Evolutionary conservation across 2,329 filamentous ascomycete genomes (phyloP).

Genomic region (Ascomycota sp.): DNA sequence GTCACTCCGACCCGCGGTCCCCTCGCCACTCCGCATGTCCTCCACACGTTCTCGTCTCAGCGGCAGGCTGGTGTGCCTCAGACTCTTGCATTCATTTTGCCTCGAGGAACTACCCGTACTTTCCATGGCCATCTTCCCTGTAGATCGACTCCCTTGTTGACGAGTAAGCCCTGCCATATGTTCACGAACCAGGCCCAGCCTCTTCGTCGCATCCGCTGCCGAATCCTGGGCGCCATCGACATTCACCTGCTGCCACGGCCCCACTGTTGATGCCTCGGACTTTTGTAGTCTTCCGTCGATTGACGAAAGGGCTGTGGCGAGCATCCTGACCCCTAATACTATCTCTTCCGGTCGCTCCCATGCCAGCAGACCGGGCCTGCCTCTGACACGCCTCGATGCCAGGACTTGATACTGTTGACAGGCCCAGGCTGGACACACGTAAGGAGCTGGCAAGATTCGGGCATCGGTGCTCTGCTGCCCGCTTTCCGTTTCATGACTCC

Average conservation of each 20-base stretch:
- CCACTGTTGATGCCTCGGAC: slow-evolving; percentile 7
- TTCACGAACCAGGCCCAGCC: background rate
- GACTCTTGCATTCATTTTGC: slow-evolving; percentile 1
- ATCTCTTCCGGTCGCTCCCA: slow-evolving; percentile 29
- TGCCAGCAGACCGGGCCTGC: slow-evolving; percentile 22
- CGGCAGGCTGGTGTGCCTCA: slow-evolving; percentile 2
- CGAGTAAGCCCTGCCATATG: no score
- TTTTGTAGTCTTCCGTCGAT: slow-evolving; percentile 17
- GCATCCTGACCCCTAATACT: slow-evolving; percentile 16
- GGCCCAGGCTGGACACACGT: slow-evolving; percentile 29
- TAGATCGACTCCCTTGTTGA: no score
- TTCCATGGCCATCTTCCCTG: no score
- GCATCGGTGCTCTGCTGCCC: no score
- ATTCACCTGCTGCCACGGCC: slow-evolving; percentile 15
- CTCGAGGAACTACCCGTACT: background rate
- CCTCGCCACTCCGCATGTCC: background rate
- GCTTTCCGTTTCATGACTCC: slow-evolving; percentile 9
- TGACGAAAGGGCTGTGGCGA: slow-evolving; percentile 18
- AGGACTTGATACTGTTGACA: slow-evolving; percentile 21
- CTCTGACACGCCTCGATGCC: slow-evolving; percentile 17
- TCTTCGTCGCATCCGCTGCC: slow-evolving; percentile 1
- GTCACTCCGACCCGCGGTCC: background rate
- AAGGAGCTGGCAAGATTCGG: slow-evolving; percentile 4
- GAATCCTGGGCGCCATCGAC: slow-evolving; percentile 4
- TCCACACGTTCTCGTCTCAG: background rate